Evolutionary conservation across 2,329 filamentous ascomycete genomes (phyloP), one percentile per base, ranked within the genome.

Genomic region (Tolypocladium amazonense): DNA sequence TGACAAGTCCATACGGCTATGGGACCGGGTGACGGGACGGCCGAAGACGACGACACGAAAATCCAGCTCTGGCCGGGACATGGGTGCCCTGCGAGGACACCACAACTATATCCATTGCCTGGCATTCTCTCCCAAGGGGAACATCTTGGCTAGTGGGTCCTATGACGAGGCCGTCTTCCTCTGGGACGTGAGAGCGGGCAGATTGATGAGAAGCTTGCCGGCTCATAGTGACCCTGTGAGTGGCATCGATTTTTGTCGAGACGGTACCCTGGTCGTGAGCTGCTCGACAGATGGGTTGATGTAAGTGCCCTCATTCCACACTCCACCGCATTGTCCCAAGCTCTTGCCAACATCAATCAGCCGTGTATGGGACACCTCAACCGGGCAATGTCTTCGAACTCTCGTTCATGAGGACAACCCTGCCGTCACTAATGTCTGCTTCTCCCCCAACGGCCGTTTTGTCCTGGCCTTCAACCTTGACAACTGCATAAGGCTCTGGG

Each of bases 141-240:
- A 99, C 70, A 96, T 97, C 70, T 83, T 99, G 39, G 94, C 92
- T 20, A 95, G 90, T 65, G 94, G 94, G 15, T 95, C 90, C 64
- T 97, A 97, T 74, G 94, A 99, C 66, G 94, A 99, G 77, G 94
- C 94, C 5, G 91, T 99, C 0, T 97, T 96, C 65, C 76, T 99
- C 6, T 99, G 94, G 94, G 94, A 99, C 72, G 90, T 97, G 18
- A 83, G 94, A 18, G 90, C 91, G 0, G 92, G 91, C 0, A 81
- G 88, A 27, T 79, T 94, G 39, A 96, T 99, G 92, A 84, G 92
- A 59, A 92, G 88, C 63, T 76, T 99, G 43, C 94, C 94, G 1
- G 94, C 94, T 2, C 94, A 99, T 69, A 96, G 91, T 35, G 94
- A 99, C 71, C 94, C 94, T 0, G 93, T 99, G 1, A 87, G 88